phyloP scores from a whole-genome alignment of 2,329 filamentous ascomycete species.

The Fusarium torreyae region DNA sequence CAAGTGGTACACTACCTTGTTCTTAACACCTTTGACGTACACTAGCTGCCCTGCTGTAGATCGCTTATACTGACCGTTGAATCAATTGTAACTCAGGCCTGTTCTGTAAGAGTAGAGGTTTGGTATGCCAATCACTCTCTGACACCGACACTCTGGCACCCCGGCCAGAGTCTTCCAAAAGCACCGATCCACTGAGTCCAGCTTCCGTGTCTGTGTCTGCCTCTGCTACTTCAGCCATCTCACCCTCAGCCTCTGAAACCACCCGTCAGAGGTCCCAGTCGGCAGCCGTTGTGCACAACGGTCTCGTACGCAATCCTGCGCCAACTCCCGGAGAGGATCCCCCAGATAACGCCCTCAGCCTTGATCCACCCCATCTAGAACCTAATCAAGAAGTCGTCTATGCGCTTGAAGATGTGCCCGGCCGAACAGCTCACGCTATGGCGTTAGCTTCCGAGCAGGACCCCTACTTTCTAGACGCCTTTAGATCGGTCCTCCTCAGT shows the following conservation, averaged over 20 bases:
- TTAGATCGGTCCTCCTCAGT: slow-evolving; percentile 63
- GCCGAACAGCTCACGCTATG: slow-evolving; percentile 62
- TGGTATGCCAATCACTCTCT: slow-evolving; percentile 54
- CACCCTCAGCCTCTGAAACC: slow-evolving; percentile 31
- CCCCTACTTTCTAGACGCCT: slow-evolving; percentile 62
- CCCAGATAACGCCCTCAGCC: background rate
- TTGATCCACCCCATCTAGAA: slow-evolving; percentile 23
- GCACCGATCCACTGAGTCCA: slow-evolving; percentile 21
- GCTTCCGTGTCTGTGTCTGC: slow-evolving; percentile 24
- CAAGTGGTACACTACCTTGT: slow-evolving; percentile 4
- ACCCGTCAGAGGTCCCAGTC: slow-evolving; percentile 27
- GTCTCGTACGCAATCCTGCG: slow-evolving; percentile 39
- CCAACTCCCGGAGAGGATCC: slow-evolving; percentile 12
- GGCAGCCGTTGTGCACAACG: slow-evolving; percentile 48
- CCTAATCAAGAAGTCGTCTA: slow-evolving; percentile 42
- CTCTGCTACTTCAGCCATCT: slow-evolving; percentile 32
- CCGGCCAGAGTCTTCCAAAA: slow-evolving; percentile 19
- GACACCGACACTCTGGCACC: slow-evolving; percentile 28
- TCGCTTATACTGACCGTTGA: slow-evolving; percentile 26
- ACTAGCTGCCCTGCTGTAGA: background rate
- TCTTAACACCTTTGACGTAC: background rate
- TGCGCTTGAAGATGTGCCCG: slow-evolving; percentile 60
- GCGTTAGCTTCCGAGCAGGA: slow-evolving; percentile 64
- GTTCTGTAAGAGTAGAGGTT: slow-evolving; percentile 55
- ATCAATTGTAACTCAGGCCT: slow-evolving; percentile 46